phyloP scores from a whole-genome alignment of 345 rosid species.

The Stellera chamaejasme region DNA sequence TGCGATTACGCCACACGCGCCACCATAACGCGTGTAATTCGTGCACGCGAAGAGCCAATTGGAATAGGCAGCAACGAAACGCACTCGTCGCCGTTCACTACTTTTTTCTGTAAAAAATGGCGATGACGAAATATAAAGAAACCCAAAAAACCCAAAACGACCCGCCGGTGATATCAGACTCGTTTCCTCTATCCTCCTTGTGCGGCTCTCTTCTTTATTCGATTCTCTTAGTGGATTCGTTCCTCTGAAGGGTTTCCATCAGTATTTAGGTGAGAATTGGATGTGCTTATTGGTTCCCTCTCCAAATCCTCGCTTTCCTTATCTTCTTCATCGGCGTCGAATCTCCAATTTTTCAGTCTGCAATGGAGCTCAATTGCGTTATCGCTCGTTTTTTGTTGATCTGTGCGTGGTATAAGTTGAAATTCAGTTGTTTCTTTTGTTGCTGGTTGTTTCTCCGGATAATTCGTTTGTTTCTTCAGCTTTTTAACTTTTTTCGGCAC shows the following conservation, averaged over 20 bases:
- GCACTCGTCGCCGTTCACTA: conserved; percentile 31
- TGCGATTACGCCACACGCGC: no score
- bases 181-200: conserved; percentile 8
- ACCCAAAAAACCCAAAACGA: no score
- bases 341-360: conserved; percentile 7
- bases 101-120: conserved; percentile 20
- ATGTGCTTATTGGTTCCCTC: conserved; percentile 8
- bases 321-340: neutral
- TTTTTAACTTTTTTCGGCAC: conserved; percentile 1
- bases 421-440: conserved; percentile 8
- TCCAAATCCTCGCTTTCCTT: conserved; percentile 6
- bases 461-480: conserved; percentile 14
- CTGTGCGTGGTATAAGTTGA: conserved; percentile 15
- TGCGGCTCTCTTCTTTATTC: conserved; percentile 13
- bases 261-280: conserved; percentile 27
- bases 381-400: conserved; percentile 6
- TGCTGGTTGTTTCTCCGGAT: conserved; percentile 8
- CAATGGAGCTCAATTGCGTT: neutral
- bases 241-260: conserved; percentile 15
- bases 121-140: conserved; percentile 21
- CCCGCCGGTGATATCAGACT: conserved; percentile 8
- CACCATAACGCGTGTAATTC: neutral
- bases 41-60: conserved; percentile 13
- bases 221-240: conserved; percentile 8
- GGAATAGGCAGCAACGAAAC: conserved; percentile 14